phyloP scores from a whole-genome alignment of 2,329 filamentous ascomycete species.

The Aureobasidium sp. region DNA sequence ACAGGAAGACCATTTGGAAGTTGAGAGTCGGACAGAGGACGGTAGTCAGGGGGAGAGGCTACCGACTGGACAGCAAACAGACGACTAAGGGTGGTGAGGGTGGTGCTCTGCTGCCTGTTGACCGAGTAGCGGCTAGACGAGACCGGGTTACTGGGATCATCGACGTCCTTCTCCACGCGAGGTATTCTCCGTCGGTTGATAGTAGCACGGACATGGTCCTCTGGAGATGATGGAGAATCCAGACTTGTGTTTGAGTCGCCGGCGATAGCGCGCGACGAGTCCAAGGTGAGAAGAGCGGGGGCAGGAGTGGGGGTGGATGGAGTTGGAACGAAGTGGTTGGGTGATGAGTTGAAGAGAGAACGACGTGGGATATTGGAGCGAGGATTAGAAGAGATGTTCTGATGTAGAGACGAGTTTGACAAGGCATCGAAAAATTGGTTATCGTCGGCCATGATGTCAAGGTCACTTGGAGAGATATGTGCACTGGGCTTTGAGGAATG shows the following conservation, averaged over 20 bases:
- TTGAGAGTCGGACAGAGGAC: slow-evolving; percentile 16
- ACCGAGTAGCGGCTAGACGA: neutral
- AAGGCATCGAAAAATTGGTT: neutral
- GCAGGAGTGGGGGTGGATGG: slow-evolving; percentile 9
- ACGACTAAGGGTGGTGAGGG: slow-evolving; percentile 35
- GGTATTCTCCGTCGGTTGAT: slow-evolving; percentile 27
- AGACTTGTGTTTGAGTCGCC: slow-evolving; percentile 4
- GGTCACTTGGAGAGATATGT: neutral
- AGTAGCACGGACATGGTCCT: slow-evolving; percentile 19
- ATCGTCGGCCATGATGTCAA: slow-evolving; percentile 13
- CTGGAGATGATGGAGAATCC: slow-evolving; percentile 11
- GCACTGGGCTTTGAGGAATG: neutral
- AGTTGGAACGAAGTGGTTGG: neutral
- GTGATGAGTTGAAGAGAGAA: slow-evolving; percentile 8
- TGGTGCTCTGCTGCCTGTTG: slow-evolving; percentile 31
- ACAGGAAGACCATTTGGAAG: slow-evolving; percentile 15
- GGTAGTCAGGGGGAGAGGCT: slow-evolving; percentile 29
- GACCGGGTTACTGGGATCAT: slow-evolving; percentile 37
- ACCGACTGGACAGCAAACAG: slow-evolving; percentile 35
- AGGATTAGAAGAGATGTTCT: neutral
- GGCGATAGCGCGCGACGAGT: slow-evolving; percentile 1
- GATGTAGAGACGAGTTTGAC: neutral
- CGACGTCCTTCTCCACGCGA: slow-evolving; percentile 39
- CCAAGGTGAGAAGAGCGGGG: slow-evolving; percentile 5
- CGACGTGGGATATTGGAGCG: neutral